phyloP scores from a whole-genome alignment of 805 yeast species.

The Komagataella ulmi region DNA sequence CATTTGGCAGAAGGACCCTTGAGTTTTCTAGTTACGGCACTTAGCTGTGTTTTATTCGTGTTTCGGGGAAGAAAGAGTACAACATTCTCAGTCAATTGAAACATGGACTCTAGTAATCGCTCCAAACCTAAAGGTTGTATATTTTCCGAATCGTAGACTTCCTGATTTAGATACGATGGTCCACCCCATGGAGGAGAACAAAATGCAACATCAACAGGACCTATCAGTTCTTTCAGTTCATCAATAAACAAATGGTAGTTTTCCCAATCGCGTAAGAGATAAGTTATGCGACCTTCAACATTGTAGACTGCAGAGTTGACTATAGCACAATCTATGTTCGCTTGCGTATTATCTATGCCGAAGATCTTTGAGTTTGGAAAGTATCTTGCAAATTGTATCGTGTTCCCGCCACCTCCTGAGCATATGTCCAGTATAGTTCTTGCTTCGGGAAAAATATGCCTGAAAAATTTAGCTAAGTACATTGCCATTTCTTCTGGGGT shows the following conservation, averaged over 20 bases:
- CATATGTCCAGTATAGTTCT: slow-evolving; percentile 48
- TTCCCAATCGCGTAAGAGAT: slow-evolving; percentile 33
- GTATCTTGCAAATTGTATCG: slow-evolving; percentile 55
- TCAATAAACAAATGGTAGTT: slow-evolving; percentile 4
- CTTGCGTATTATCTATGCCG: slow-evolving; percentile 48
- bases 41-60: slow-evolving; percentile 37
- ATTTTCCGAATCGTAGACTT: slow-evolving; percentile 29
- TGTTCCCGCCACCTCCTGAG: slow-evolving; percentile 84
- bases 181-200: slow-evolving; percentile 93
- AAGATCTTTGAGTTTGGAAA: slow-evolving; percentile 34
- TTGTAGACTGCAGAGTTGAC: slow-evolving; percentile 58
- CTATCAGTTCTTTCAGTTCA: slow-evolving; percentile 7
- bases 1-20: slow-evolving; percentile 30
- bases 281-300: slow-evolving; percentile 36
- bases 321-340: slow-evolving; percentile 50
- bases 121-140: slow-evolving; percentile 35
- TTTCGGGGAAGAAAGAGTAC: slow-evolving; percentile 55
- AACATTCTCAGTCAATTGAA: slow-evolving; percentile 29
- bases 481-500: slow-evolving; percentile 71
- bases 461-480: slow-evolving; percentile 39
- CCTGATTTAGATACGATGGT: slow-evolving; percentile 34
- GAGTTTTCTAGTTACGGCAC: slow-evolving; percentile 28
- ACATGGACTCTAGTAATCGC: slow-evolving; percentile 27
- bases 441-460: slow-evolving; percentile 36
- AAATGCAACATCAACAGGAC: slow-evolving; percentile 38